Evolutionary conservation across 2,329 filamentous ascomycete genomes (phyloP).

Genomic region (Alternaria rosae): DNA sequence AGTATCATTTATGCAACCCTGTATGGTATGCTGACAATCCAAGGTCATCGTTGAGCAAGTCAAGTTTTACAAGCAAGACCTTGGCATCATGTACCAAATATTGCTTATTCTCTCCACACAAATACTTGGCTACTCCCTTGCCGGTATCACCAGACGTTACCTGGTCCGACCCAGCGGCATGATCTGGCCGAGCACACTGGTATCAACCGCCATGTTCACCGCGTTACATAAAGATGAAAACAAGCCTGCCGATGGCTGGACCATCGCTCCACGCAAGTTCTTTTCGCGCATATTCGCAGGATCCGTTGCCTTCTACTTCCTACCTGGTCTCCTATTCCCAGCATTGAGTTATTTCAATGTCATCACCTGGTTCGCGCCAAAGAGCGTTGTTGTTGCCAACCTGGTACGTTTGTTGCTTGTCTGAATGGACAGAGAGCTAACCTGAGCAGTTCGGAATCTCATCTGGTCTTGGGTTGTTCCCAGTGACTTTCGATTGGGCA

Average conservation of each 20-base stretch:
- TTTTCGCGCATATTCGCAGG: conserved; percentile 76
- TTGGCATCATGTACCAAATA: conserved; percentile 78
- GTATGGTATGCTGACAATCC: conserved; percentile 17
- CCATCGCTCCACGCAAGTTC: conserved; percentile 81
- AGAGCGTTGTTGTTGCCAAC: conserved; percentile 86
- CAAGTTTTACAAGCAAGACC: conserved; percentile 85
- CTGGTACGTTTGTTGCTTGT: conserved; percentile 57
- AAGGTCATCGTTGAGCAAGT: conserved; percentile 86
- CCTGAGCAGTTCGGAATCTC: conserved; percentile 71
- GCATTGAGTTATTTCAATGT: conserved; percentile 89
- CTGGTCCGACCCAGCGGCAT: conserved; percentile 85
- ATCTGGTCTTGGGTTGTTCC: conserved; percentile 84
- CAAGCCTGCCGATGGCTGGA: conserved; percentile 82
- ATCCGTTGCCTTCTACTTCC: conserved; percentile 82
- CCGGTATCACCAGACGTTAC: conserved; percentile 80
- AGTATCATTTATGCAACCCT: conserved; percentile 22
- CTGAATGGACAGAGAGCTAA: conserved; percentile 8
- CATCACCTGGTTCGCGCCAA: conserved; percentile 85
- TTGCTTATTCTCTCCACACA: conserved; percentile 86
- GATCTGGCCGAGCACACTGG: conserved; percentile 90
- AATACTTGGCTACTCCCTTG: conserved; percentile 85
- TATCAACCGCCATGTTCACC: conserved; percentile 88
- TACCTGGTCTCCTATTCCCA: conserved; percentile 82
- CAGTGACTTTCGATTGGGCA: conserved; percentile 89
- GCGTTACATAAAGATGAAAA: conserved; percentile 87